These are phyloP conservation scores for Trypanosoma cruzi DNA, from an alignment of 208 protist species.

Conservation along the genomic window DNA sequence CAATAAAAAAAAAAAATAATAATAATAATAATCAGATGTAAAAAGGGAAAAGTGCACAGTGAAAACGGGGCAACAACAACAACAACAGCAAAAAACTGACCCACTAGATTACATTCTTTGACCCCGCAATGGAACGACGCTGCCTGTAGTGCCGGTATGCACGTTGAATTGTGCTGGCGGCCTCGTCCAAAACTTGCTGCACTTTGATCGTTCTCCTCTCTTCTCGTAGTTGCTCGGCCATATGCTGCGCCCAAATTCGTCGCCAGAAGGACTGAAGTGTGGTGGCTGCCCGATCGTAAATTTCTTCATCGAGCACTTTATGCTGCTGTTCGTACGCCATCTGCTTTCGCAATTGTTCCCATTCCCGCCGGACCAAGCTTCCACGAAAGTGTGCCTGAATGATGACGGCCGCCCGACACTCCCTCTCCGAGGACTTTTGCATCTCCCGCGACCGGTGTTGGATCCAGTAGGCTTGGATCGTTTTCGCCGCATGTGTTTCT, in stretches of 20 bases:
- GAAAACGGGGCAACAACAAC: constrained; percentile 13
- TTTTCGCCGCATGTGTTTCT: constrained; percentile 18
- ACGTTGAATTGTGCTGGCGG: constrained; percentile 66
- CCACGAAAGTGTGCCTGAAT: constrained; percentile 76
- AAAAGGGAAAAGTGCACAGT: too few species aligned
- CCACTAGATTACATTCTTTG: constrained; percentile 13
- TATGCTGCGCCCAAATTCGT: constrained; percentile 28
- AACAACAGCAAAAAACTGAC: constrained; percentile 12
- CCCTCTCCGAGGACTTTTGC: constrained; percentile 29
- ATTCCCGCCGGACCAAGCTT: constrained; percentile 63
- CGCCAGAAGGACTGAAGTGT: constrained; percentile 83
- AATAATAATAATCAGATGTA: too few species aligned
- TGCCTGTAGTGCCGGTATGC: constrained; percentile 44
- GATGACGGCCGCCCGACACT: constrained; percentile 43
- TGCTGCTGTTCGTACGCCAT: constrained; percentile 36
- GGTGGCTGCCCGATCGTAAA: constrained; percentile 63
- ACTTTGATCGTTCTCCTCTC: constrained; percentile 27
- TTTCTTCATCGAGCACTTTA: constrained; percentile 47
- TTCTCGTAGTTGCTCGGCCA: constrained; percentile 18
- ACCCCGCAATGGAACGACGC: constrained; percentile 9
- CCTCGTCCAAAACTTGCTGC: constrained; percentile 44
- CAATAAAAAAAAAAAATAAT: too few species aligned
- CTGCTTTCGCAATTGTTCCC: constrained; percentile 36
- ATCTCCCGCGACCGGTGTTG: constrained; percentile 32
- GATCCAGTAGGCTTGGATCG: constrained; percentile 67